phyloP scores from a whole-genome alignment of 495 filamentous ascomycete species.

The Eremomyces bilateralis region DNA sequence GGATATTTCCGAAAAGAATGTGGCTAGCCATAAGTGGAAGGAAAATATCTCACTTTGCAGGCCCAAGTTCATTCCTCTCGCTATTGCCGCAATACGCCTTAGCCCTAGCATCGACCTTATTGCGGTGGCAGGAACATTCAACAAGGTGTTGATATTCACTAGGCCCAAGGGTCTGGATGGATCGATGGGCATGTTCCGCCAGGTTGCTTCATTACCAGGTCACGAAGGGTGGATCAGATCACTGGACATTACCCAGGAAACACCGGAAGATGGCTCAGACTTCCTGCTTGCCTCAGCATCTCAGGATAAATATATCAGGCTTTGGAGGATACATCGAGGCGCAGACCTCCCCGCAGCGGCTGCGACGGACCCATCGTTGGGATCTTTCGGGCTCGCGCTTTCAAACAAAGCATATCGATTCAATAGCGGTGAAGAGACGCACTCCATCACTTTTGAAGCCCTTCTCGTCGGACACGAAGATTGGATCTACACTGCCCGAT shows the following conservation, averaged over 20 bases:
- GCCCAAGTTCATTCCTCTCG: slow-evolving; percentile 65
- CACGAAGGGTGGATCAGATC: slow-evolving; percentile 93
- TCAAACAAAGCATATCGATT: slow-evolving; percentile 76
- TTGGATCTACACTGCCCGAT: slow-evolving; percentile 80
- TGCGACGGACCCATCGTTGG: slow-evolving; percentile 30
- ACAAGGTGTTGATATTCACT: too few species aligned
- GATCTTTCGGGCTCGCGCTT: slow-evolving; percentile 35
- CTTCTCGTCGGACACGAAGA: slow-evolving; percentile 91
- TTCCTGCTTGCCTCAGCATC: slow-evolving; percentile 79
- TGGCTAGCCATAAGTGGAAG: slow-evolving; percentile 22
- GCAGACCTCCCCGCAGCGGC: slow-evolving; percentile 30
- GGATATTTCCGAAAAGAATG: slow-evolving; percentile 20
- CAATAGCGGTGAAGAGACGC: slow-evolving; percentile 32
- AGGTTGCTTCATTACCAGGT: slow-evolving; percentile 58
- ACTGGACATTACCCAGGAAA: slow-evolving; percentile 52
- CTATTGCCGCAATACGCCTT: slow-evolving; percentile 41
- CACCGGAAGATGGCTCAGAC: slow-evolving; percentile 31
- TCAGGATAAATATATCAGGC: slow-evolving; percentile 89
- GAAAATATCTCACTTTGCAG: slow-evolving; percentile 51
- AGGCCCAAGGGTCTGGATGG: slow-evolving; percentile 59
- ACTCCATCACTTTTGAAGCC: slow-evolving; percentile 81
- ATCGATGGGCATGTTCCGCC: slow-evolving; percentile 35
- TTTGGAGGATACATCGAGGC: slow-evolving; percentile 70
- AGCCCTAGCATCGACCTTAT: slow-evolving; percentile 35
- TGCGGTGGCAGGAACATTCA: slow-evolving; percentile 67